Evolutionary conservation across 257 asterid genomes (phyloP).

Genomic region (Primulina tabacum): DNA sequence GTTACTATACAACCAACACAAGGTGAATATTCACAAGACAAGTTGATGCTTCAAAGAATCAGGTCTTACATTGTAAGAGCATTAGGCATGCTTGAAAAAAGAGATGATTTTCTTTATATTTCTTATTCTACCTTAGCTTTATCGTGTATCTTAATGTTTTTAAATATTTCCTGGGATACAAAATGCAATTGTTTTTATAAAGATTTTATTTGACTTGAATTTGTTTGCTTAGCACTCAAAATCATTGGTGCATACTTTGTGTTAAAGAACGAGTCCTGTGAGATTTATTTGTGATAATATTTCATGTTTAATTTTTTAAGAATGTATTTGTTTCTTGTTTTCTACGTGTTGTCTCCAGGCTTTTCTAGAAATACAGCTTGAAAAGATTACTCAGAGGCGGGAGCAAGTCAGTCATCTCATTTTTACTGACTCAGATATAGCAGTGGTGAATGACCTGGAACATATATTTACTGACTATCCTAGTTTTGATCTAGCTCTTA

Average conservation of each 20-base stretch:
- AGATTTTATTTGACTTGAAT: not conserved
- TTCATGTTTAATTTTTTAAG: not conserved
- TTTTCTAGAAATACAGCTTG: slow-evolving; percentile 59
- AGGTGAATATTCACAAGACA: slow-evolving; percentile 99
- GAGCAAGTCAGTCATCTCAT: slow-evolving; percentile 59
- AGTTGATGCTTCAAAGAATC: slow-evolving; percentile 99
- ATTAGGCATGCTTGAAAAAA: slow-evolving; percentile 38
- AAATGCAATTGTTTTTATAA: slow-evolving; percentile 6
- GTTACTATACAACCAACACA: slow-evolving; percentile 71
- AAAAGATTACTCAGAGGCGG: slow-evolving; percentile 45
- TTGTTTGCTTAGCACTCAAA: not conserved
- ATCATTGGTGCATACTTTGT: not conserved
- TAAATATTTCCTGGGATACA: not conserved
- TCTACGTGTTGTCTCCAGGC: slow-evolving; percentile 40
- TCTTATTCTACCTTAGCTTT: slow-evolving; percentile 21
- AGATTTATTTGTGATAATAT: not conserved
- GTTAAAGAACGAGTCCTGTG: slow-evolving; percentile 9
- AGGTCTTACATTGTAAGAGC: slow-evolving; percentile 99
- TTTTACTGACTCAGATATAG: slow-evolving; percentile 91
- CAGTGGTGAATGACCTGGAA: slow-evolving; percentile 71
- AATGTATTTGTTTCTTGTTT: slow-evolving; percentile 17
- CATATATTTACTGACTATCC: slow-evolving; percentile 57
- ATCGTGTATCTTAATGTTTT: slow-evolving; percentile 7
- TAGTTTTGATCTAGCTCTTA: slow-evolving; percentile 76
- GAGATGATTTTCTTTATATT: slow-evolving; percentile 29